Conservation (phyloP, 805 yeast genomes). For the Pichia gijzeniarum region DNA sequence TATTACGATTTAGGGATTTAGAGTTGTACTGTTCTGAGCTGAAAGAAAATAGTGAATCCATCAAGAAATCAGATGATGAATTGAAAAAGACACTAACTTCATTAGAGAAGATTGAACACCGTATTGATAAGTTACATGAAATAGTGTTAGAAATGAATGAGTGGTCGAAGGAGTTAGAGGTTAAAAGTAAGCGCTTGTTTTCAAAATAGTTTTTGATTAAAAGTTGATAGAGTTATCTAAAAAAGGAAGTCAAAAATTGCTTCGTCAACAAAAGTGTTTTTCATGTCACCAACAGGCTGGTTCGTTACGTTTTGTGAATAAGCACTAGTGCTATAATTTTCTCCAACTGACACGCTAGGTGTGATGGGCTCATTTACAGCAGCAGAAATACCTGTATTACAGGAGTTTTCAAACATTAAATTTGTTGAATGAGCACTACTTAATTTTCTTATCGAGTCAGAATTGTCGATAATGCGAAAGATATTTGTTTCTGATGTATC, state of each 20-base stretch:
- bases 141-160: constrained; percentile 4
- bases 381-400: not conserved
- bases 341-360: not conserved
- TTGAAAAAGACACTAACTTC: not conserved
- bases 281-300: too few species aligned
- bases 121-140: constrained; percentile 9
- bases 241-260: constrained; percentile 1
- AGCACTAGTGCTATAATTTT: not conserved
- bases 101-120: constrained; percentile 26
- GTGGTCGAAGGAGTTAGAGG: constrained; percentile 8
- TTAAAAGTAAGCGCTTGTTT: not conserved
- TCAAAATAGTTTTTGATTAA: not conserved
- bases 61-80: not conserved
- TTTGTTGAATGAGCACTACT: not conserved
- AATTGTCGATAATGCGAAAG: not conserved
- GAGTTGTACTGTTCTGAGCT: constrained; percentile 32
- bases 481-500: not conserved
- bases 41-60: not conserved
- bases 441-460: not conserved
- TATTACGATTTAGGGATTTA: constrained; percentile 42
- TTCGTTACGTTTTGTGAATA: too few species aligned
- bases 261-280: not conserved
- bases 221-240: not conserved
- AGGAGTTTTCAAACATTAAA: not conserved
- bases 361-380: not conserved